Evolutionary conservation across 495 filamentous ascomycete genomes (phyloP).

Genomic region (Geoglossum glabrum): DNA sequence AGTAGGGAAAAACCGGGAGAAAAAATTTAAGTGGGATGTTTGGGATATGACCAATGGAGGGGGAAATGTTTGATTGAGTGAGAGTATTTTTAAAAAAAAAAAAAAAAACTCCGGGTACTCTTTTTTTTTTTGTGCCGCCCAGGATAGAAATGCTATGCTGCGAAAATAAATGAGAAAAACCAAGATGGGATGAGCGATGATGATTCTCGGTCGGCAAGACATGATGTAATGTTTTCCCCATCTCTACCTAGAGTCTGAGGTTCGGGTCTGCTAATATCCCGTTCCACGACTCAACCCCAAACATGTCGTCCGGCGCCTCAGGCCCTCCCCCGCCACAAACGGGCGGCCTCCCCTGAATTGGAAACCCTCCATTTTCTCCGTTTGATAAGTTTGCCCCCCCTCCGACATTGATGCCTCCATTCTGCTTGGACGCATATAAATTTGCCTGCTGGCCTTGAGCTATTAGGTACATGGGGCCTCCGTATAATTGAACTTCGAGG

Average conservation of each 20-base stretch:
- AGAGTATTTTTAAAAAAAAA: too few species aligned
- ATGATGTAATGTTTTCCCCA: neutral
- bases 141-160: too few species aligned
- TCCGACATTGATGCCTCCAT: neutral
- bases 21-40: too few species aligned
- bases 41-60: too few species aligned
- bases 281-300: conserved; percentile 3
- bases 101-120: too few species aligned
- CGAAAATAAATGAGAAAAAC: too few species aligned
- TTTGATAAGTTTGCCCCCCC: neutral
- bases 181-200: too few species aligned
- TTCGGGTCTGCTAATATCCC: neutral
- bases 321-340: neutral
- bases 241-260: neutral
- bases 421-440: neutral
- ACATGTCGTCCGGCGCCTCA: neutral
- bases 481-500: conserved; percentile 32
- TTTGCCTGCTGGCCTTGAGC: conserved; percentile 16
- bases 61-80: too few species aligned
- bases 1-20: too few species aligned
- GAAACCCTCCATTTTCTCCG: neutral
- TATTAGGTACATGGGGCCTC: conserved; percentile 32
- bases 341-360: neutral
- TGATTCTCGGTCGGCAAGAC: too few species aligned
- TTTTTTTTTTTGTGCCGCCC: too few species aligned